These are phyloP conservation scores for Citrullus mucosospermus DNA, from an alignment of 306 rosid species.

Conservation along the genomic window DNA sequence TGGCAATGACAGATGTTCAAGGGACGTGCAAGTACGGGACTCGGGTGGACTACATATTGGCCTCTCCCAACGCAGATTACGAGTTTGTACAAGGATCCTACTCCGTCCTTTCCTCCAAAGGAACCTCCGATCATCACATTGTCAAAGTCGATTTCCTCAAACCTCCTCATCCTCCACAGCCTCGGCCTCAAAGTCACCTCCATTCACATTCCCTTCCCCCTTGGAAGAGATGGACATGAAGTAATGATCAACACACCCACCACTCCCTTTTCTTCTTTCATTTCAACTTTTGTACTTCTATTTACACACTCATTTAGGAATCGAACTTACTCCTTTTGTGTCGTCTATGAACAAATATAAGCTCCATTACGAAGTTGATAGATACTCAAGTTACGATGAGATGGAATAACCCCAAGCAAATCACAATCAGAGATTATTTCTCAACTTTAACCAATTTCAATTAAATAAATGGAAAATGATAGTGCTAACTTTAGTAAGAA, in stretches of 20 bases:
- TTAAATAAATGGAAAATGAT: neutral
- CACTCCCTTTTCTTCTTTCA: neutral
- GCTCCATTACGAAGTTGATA: too few species aligned
- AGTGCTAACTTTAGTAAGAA: neutral
- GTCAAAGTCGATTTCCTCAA: constrained; percentile 68
- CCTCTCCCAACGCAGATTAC: constrained; percentile 52
- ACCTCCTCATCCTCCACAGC: constrained; percentile 16
- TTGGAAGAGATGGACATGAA: constrained; percentile 33
- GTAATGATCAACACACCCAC: neutral
- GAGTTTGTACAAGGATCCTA: constrained; percentile 84
- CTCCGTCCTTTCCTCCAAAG: constrained; percentile 83
- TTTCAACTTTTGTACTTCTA: neutral
- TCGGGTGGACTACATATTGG: constrained; percentile 75
- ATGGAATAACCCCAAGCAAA: neutral
- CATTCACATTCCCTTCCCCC: constrained; percentile 42
- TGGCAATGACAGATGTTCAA: constrained; percentile 58
- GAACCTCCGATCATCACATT: constrained; percentile 97
- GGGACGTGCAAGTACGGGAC: constrained; percentile 98
- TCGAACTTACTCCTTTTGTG: neutral
- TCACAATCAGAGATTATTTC: neutral
- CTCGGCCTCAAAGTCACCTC: constrained; percentile 19
- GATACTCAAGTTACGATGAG: neutral
- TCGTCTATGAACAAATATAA: neutral
- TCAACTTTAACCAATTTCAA: neutral
- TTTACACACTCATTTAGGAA: neutral